Evolutionary conservation across 2,329 filamentous ascomycete species (phyloP).

Genomic region (Paraconiothyrium brasiliense): DNA sequence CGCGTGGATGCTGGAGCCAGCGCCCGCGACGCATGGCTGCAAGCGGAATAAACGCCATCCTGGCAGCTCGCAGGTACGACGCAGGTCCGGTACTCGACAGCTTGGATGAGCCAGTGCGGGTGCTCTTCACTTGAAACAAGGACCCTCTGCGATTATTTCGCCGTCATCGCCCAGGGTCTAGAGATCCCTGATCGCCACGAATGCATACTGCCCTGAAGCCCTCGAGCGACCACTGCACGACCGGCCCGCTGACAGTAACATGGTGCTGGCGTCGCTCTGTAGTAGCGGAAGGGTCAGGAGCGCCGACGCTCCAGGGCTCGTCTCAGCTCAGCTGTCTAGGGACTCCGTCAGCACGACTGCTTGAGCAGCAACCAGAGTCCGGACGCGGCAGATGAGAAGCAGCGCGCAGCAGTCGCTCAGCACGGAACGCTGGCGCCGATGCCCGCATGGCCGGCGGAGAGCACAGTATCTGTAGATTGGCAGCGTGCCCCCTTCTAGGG

Average conservation of each 20-base stretch:
- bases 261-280: background rate
- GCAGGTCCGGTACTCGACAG: conserved; percentile 3
- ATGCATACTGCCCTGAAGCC: background rate
- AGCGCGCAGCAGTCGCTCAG: background rate
- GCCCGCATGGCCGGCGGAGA: background rate
- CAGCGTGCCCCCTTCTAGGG: background rate
- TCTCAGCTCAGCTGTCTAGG: conserved; percentile 15
- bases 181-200: background rate
- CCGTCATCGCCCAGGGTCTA: conserved; percentile 3
- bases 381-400: conserved; percentile 2
- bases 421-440: background rate
- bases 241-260: conserved; percentile 2
- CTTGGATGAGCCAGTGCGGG: background rate
- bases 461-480: background rate
- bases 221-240: conserved; percentile 2
- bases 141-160: conserved; percentile 5
- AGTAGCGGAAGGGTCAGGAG: background rate
- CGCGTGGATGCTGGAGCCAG: background rate
- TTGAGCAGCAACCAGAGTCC: background rate
- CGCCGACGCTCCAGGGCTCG: background rate
- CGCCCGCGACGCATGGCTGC: background rate
- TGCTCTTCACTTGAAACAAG: conserved; percentile 9
- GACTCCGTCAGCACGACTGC: background rate
- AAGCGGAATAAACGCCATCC: background rate
- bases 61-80: conserved; percentile 5